These are phyloP conservation scores for Dendrocalamus sinicus DNA, from an alignment of 176 grass and related monocot genomes.

Conservation along the genomic window DNA sequence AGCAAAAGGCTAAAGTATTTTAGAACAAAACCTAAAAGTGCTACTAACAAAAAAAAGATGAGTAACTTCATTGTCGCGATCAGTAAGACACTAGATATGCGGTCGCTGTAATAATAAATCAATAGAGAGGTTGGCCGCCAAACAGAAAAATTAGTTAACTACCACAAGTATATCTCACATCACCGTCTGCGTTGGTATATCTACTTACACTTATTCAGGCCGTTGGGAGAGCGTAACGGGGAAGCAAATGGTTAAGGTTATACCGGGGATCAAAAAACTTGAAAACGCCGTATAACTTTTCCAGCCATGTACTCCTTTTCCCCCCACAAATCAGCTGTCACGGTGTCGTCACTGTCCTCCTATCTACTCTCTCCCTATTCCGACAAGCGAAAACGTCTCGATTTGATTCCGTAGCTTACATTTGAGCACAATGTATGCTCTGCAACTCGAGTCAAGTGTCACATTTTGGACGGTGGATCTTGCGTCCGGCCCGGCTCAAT, in stretches of 20 bases:
- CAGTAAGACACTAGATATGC: neutral
- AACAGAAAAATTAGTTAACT: neutral
- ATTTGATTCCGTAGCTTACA: neutral
- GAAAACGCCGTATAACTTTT: constrained; percentile 11
- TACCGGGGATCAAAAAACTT: neutral
- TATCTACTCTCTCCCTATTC: neutral
- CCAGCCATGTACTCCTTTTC: neutral
- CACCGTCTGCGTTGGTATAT: constrained; percentile 5
- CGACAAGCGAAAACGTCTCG: constrained; percentile 13
- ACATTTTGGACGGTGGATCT: neutral
- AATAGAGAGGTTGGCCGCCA: neutral
- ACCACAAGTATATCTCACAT: neutral
- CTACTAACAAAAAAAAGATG: neutral
- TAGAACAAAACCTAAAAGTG: no score
- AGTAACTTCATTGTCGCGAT: neutral
- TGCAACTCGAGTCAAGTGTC: neutral
- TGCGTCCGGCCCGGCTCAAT: no score
- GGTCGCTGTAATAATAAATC: neutral
- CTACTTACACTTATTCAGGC: neutral
- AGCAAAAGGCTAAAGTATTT: no score
- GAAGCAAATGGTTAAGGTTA: neutral
- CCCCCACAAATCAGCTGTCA: neutral
- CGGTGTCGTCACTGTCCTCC: constrained; percentile 5
- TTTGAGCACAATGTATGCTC: neutral
- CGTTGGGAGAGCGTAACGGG: constrained; percentile 32